Evolutionary conservation across 176 grass and related monocot genomes (phyloP).

Genomic region (Lolium perenne): DNA sequence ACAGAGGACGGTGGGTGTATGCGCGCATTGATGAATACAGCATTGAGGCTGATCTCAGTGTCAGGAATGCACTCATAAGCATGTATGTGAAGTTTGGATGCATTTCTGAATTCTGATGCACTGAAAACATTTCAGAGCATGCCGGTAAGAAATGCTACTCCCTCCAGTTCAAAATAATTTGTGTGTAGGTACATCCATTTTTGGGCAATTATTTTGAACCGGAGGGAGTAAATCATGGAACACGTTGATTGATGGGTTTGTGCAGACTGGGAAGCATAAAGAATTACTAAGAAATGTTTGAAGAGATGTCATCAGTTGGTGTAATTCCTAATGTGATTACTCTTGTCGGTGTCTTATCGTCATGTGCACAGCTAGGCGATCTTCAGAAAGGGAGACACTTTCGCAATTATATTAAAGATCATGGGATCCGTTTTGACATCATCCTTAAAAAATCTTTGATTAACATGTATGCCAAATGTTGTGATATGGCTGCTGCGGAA

Average conservation of each 20-base stretch:
- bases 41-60: slow-evolving; percentile 55
- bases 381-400: slow-evolving; percentile 57
- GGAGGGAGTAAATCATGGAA: slow-evolving; percentile 59
- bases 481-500: slow-evolving; percentile 62
- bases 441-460: slow-evolving; percentile 76
- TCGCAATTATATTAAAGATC: slow-evolving; percentile 53
- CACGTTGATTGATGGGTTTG: slow-evolving; percentile 64
- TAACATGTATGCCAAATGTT: slow-evolving; percentile 92
- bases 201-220: too few relatives aligned
- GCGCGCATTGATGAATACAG: slow-evolving; percentile 51
- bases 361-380: slow-evolving; percentile 74
- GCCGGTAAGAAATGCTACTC: slow-evolving; percentile 51
- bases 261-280: slow-evolving; percentile 55
- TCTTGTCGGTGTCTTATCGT: slow-evolving; percentile 57
- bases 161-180: too few relatives aligned
- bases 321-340: slow-evolving; percentile 59
- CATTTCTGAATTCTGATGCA: slow-evolving; percentile 55
- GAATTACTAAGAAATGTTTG: slow-evolving; percentile 56
- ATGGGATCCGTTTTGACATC: slow-evolving; percentile 43
- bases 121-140: slow-evolving; percentile 54
- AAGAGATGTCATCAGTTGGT: slow-evolving; percentile 53
- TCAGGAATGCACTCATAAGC: slow-evolving; percentile 67
- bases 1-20: slow-evolving; percentile 65
- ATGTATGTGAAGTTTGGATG: slow-evolving; percentile 64
- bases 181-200: too few relatives aligned